phyloP scores from a whole-genome alignment of 2,329 filamentous ascomycete genomes.

The Nothophoma quercina region DNA sequence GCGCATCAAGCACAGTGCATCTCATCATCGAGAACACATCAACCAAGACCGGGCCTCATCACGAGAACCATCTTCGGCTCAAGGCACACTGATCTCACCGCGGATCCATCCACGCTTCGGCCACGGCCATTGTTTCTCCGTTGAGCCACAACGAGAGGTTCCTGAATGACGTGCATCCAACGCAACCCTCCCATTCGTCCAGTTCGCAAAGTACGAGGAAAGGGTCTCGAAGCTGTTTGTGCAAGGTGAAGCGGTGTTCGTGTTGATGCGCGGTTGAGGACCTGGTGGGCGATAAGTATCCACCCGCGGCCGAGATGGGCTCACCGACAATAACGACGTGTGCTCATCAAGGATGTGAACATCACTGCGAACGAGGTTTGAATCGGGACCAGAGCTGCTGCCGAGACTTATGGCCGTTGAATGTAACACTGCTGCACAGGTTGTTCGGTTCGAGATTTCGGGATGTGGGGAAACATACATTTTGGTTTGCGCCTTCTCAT shows the following conservation, averaged over 20 bases:
- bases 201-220: background rate
- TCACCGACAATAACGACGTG: background rate
- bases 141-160: background rate
- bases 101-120: slow-evolving; percentile 1
- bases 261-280: slow-evolving; percentile 9
- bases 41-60: background rate
- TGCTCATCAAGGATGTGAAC: background rate
- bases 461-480: background rate
- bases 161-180: slow-evolving; percentile 4
- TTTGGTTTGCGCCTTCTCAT: too few relatives aligned
- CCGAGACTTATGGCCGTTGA: background rate
- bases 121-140: slow-evolving; percentile 4
- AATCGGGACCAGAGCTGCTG: background rate
- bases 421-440: background rate
- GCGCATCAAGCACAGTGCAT: too few relatives aligned
- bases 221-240: slow-evolving; percentile 4
- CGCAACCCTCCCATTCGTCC: slow-evolving; percentile 1
- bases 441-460: background rate
- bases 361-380: too few relatives aligned
- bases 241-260: background rate
- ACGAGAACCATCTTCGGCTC: background rate
- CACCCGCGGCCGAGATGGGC: slow-evolving; percentile 16
- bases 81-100: slow-evolving; percentile 8
- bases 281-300: slow-evolving; percentile 8
- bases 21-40: background rate